These are phyloP conservation scores for Syzygium jambos DNA, from an alignment of 345 rosid genomes.

Conservation along the genomic window DNA sequence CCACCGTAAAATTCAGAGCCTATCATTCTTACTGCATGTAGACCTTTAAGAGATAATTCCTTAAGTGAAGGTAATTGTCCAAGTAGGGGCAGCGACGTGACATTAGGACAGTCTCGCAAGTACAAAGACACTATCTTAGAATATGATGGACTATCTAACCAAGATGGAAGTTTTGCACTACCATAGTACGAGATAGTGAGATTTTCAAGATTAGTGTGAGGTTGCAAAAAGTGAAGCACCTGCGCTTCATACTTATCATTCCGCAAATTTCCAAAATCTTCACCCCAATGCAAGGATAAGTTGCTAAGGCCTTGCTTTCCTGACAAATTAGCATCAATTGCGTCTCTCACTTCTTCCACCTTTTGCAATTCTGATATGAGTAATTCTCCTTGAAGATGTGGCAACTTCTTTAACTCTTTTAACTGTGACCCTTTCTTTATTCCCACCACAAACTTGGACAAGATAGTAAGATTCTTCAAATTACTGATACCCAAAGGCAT, in stretches of 20 bases:
- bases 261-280: fast-evolving
- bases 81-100: not conserved
- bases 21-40: fast-evolving
- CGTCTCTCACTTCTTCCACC: not conserved
- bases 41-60: not conserved
- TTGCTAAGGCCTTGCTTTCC: not conserved
- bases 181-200: not conserved
- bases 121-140: not conserved
- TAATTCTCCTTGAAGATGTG: not conserved
- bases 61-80: not conserved
- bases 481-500: fast-evolving
- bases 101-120: not conserved
- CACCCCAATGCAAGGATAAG: not conserved
- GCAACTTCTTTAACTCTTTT: not conserved
- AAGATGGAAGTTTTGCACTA: not conserved
- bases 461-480: not conserved
- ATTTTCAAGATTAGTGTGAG: not conserved
- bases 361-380: not conserved
- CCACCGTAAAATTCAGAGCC: not conserved
- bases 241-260: fast-evolving
- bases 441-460: not conserved
- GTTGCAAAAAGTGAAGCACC: fast-evolving
- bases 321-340: not conserved
- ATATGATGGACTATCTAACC: not conserved
- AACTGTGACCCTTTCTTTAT: not conserved